phyloP scores from a whole-genome alignment of 1,139 yeast species.

The Geotrichum fermentans region DNA sequence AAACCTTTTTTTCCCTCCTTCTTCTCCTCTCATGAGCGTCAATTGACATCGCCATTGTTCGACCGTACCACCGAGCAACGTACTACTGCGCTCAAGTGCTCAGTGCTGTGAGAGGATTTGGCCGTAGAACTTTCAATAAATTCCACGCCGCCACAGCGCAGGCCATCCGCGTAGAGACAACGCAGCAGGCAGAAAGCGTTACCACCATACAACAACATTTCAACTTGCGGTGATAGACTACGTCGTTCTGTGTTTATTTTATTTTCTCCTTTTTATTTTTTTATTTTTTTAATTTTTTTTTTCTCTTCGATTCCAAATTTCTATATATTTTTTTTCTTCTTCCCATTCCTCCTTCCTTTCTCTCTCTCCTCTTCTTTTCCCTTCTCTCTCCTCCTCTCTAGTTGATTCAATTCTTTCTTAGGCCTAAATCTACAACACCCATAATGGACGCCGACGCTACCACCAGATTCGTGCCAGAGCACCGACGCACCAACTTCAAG shows the following conservation, averaged over 20 bases:
- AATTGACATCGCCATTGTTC: too few relatives aligned
- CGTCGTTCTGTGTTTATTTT: background rate
- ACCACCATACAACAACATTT: too few relatives aligned
- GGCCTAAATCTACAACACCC: background rate
- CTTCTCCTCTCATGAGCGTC: too few relatives aligned
- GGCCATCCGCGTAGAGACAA: too few relatives aligned
- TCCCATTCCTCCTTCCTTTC: slow-evolving; percentile 1
- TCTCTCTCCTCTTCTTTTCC: slow-evolving; percentile 1
- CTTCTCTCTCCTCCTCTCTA: background rate
- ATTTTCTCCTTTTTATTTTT: background rate
- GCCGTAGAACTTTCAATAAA: too few relatives aligned
- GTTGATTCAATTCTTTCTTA: background rate
- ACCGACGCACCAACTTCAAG: slow-evolving; percentile 93
- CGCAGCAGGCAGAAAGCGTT: too few relatives aligned
- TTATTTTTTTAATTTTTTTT: slow-evolving; percentile 1
- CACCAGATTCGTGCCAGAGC: slow-evolving; percentile 88
- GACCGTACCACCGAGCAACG: too few relatives aligned
- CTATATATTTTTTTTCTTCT: slow-evolving; percentile 1
- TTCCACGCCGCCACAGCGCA: too few relatives aligned
- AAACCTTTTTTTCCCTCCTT: too few relatives aligned
- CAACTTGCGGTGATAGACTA: too few relatives aligned
- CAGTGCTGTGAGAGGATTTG: too few relatives aligned
- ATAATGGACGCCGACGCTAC: slow-evolving; percentile 75
- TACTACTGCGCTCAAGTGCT: too few relatives aligned
- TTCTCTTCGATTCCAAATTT: background rate